These are phyloP conservation scores for Metarhizium rileyi DNA, from an alignment of 2,329 filamentous ascomycete species.

Conservation along the genomic window DNA sequence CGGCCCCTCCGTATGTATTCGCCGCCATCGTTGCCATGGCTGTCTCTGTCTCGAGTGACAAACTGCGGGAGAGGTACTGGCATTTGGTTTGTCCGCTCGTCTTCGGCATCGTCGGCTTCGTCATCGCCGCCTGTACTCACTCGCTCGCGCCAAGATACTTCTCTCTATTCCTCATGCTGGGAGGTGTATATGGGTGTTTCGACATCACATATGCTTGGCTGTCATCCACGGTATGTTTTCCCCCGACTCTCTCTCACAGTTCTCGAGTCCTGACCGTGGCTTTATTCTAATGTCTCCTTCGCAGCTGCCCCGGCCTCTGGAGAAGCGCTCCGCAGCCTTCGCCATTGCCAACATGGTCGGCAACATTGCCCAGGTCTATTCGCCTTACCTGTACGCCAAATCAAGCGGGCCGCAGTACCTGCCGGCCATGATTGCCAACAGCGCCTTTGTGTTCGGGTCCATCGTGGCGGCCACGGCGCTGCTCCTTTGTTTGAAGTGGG, in stretches of 20 bases:
- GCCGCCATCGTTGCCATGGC: constrained; percentile 49
- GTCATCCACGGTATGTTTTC: constrained; percentile 4
- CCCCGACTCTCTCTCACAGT: too few species aligned
- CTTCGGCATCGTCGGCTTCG: constrained; percentile 53
- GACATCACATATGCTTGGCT: constrained; percentile 6
- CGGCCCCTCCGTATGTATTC: constrained; percentile 55
- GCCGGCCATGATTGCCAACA: constrained; percentile 7
- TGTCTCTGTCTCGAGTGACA: constrained; percentile 63
- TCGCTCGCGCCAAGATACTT: constrained; percentile 3
- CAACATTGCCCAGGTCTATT: constrained; percentile 7
- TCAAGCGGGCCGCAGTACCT: constrained; percentile 4
- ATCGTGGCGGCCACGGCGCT: background rate
- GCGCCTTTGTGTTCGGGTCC: constrained; percentile 2
- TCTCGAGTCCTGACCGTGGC: too few species aligned
- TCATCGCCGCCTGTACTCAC: constrained; percentile 53
- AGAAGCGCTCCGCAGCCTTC: constrained; percentile 5
- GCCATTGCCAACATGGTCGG: constrained; percentile 7
- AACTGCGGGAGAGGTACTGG: constrained; percentile 59
- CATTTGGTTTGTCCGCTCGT: constrained; percentile 55
- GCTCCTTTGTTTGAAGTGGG: constrained; percentile 5
- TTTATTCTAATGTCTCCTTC: background rate
- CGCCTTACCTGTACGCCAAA: constrained; percentile 4
- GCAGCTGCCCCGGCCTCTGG: constrained; percentile 4
- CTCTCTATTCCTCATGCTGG: constrained; percentile 6
- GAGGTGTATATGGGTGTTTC: constrained; percentile 6